Conservation (phyloP, 2,329 filamentous ascomycete species). For the Lachnellula subtilissima region DNA sequence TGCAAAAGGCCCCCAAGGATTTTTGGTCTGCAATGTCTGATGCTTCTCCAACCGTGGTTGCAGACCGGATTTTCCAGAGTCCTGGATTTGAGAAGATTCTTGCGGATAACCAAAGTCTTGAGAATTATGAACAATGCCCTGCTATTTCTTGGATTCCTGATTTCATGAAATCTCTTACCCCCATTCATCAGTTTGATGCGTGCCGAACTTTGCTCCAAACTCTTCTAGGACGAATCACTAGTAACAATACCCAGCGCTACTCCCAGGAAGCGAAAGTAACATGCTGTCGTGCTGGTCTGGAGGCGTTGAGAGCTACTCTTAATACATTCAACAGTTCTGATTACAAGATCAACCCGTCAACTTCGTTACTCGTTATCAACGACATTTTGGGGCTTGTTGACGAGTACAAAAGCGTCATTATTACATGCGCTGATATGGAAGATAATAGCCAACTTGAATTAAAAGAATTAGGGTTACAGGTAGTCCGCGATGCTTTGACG, state of each 20-base stretch:
- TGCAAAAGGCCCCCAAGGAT: constrained; percentile 70
- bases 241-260: constrained; percentile 39
- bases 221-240: constrained; percentile 61
- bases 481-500: constrained; percentile 62
- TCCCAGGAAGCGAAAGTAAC: constrained; percentile 53
- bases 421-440: constrained; percentile 46
- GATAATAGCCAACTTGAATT: constrained; percentile 47
- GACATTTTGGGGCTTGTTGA: constrained; percentile 61
- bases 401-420: constrained; percentile 57
- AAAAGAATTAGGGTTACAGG: constrained; percentile 52
- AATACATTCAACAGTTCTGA: constrained; percentile 50
- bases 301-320: constrained; percentile 52
- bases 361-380: constrained; percentile 58
- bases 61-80: constrained; percentile 78
- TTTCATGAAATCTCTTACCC: constrained; percentile 72
- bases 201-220: constrained; percentile 75
- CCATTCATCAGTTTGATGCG: constrained; percentile 71
- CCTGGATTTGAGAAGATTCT: constrained; percentile 60
- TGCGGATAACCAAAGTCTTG: constrained; percentile 51
- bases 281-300: constrained; percentile 61
- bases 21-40: constrained; percentile 88
- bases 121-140: constrained; percentile 47
- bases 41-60: constrained; percentile 71
- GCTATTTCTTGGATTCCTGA: constrained; percentile 74
- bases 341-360: constrained; percentile 44